Conservation (phyloP, 208 protist species). For the Trypanosomatidae sp. region DNA sequence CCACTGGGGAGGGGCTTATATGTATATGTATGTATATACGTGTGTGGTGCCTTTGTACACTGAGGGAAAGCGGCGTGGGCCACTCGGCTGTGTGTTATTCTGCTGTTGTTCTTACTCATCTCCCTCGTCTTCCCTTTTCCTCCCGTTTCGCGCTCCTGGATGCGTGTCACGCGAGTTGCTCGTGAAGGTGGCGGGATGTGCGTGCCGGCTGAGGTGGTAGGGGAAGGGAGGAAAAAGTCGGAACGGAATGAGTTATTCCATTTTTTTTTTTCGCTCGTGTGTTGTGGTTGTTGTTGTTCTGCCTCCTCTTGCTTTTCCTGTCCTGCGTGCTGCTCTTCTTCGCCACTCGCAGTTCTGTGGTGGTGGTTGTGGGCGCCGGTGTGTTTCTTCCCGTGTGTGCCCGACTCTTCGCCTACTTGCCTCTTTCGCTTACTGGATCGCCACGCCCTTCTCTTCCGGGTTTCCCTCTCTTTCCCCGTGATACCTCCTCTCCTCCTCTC, state of each 20-base stretch:
- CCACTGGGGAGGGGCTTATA: too few species aligned
- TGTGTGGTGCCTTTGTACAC: not conserved
- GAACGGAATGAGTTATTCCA: not conserved
- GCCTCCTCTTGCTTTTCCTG: constrained; percentile 22
- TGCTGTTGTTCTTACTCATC: not conserved
- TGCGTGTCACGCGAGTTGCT: not conserved
- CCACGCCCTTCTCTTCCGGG: not conserved
- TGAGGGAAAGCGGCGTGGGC: not conserved
- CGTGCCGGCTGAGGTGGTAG: not conserved
- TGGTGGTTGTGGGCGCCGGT: not conserved
- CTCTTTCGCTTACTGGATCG: not conserved
- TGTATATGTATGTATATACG: not conserved
- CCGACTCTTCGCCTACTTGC: not conserved
- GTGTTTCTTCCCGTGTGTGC: not conserved
- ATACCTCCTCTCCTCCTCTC: not conserved
- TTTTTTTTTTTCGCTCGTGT: not conserved
- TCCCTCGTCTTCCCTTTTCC: not conserved
- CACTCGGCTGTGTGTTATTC: not conserved
- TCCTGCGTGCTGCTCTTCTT: not conserved
- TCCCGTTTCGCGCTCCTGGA: not conserved
- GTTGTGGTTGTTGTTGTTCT: constrained; percentile 8
- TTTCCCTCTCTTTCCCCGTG: not conserved
- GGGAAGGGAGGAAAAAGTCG: not conserved
- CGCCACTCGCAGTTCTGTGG: not conserved
- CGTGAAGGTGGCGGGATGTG: not conserved